Percentiles rank a stretch among this genome's conserved stretches.
phyloP scores from a whole-genome alignment of 352 stramenopile species.

The Phytophthora tubulina region DNA sequence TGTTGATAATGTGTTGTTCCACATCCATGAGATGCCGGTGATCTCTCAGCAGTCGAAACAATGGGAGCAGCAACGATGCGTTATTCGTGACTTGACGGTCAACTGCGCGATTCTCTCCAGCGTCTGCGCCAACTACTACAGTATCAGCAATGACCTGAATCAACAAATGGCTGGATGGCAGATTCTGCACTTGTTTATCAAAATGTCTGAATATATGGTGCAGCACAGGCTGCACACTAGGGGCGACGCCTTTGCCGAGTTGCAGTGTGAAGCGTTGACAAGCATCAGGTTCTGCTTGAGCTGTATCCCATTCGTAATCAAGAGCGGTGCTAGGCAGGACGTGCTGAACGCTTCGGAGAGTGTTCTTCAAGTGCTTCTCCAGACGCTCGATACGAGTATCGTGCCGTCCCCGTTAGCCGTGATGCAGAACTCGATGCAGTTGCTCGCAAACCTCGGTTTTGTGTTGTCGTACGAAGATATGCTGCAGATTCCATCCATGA shows the following conservation, averaged over 20 bases:
- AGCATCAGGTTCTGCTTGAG: slow-evolving; percentile 68
- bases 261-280: slow-evolving; percentile 74
- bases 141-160: slow-evolving; percentile 59
- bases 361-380: slow-evolving; percentile 61
- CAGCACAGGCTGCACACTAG: slow-evolving; percentile 66
- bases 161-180: slow-evolving; percentile 74
- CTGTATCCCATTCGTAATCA: slow-evolving; percentile 70
- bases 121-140: slow-evolving; percentile 72
- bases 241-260: slow-evolving; percentile 60
- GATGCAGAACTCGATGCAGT: slow-evolving; percentile 75
- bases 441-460: slow-evolving; percentile 71
- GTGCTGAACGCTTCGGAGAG: slow-evolving; percentile 64
- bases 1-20: slow-evolving; percentile 55
- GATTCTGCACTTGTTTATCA: slow-evolving; percentile 72
- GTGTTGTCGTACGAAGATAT: slow-evolving; percentile 80
- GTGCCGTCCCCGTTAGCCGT: slow-evolving; percentile 68
- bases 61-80: slow-evolving; percentile 58
- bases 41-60: slow-evolving; percentile 49
- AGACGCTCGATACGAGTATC: slow-evolving; percentile 71
- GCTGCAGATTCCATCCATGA: slow-evolving; percentile 72
- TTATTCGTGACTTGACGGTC: slow-evolving; percentile 69
- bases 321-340: slow-evolving; percentile 58
- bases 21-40: slow-evolving; percentile 58
- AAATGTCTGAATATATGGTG: slow-evolving; percentile 68
- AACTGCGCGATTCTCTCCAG: slow-evolving; percentile 70